Evolutionary conservation across 1,284 basidiomycete genomes (phyloP), one percentile per base, ranked within the genome.

Genomic region (Tylopilus sp.): DNA sequence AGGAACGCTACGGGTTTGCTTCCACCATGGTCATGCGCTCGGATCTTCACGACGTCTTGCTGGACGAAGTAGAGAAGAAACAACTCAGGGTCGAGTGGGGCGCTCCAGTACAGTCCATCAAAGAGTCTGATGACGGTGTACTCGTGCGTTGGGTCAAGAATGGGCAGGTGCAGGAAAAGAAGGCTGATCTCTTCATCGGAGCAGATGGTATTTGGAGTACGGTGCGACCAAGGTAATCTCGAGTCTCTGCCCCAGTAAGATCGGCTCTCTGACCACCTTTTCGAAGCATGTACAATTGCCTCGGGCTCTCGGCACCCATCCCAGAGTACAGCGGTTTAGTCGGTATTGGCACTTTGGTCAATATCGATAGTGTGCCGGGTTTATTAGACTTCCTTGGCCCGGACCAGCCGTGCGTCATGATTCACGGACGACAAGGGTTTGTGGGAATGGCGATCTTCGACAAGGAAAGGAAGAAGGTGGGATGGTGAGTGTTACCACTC

Each of bases 191-290:
- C 21, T 45, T 68, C 35, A 51, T 67, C n/a, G 66, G 64, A 33
- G 65, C 64, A 30, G 66, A 68, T 23, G 64, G 65, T 4, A 65
- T 69, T 16, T 69, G 64, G 67, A 67, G 64, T 28, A 51, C 45
- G 7, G 63, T 64, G 12, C 59, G 64, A 40, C 41, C 56, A 26
- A 63, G 53, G 64, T 65, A 47, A 50, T 11, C 19, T 19, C 15
- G 3, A 23, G 4, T 12, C 19, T 11, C 10, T 34, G 16, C 16
- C 37, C 30, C 11, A 7, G 6, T 5, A 18, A 36, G 23, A 21
- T 43, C 18, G 10, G 9, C 2, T 16, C 34, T 13, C 49, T 59
- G 18, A 65, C 19, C 4, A 7, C 11, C 15, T 26, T 26, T 30
- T 38, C 33, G 4, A 50, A 68, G 65, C 31, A 54, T 69, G 66